Evolutionary conservation across 2,329 filamentous ascomycete genomes (phyloP).

Genomic region (Aspergillus neoniger): DNA sequence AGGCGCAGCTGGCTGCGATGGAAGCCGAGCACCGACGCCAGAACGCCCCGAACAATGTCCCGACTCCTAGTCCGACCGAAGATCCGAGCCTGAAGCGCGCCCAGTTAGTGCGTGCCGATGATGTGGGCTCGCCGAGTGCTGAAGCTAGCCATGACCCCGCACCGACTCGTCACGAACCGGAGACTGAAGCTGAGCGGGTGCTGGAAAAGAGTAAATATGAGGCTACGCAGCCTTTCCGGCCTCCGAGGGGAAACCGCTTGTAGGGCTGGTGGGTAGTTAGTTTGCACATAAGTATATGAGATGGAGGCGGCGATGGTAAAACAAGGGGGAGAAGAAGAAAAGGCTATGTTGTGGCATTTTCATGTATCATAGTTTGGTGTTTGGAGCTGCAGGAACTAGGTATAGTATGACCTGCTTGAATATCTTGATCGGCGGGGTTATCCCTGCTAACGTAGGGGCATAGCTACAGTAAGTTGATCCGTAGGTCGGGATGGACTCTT

Average conservation of each 20-base stretch:
- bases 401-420: background rate
- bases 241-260: constrained; percentile 85
- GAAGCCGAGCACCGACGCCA: constrained; percentile 40
- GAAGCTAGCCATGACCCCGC: constrained; percentile 80
- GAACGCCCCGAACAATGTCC: constrained; percentile 17
- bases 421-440: background rate
- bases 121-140: constrained; percentile 67
- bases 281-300: background rate
- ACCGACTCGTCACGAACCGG: constrained; percentile 76
- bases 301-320: background rate
- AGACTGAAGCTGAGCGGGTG: constrained; percentile 66
- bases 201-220: constrained; percentile 89
- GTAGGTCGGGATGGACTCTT: background rate
- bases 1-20: constrained; percentile 39
- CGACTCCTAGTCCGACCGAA: constrained; percentile 24
- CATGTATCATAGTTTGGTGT: background rate
- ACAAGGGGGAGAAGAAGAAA: background rate
- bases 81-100: constrained; percentile 39
- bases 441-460: background rate
- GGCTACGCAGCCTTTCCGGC: constrained; percentile 70
- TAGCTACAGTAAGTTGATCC: background rate
- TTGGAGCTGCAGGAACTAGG: background rate
- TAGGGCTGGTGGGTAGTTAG: constrained; percentile 26
- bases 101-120: constrained; percentile 36
- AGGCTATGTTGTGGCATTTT: background rate